Evolutionary conservation across 495 filamentous ascomycete species (phyloP).

Genomic region (Hypomontagnella submonticulosa): DNA sequence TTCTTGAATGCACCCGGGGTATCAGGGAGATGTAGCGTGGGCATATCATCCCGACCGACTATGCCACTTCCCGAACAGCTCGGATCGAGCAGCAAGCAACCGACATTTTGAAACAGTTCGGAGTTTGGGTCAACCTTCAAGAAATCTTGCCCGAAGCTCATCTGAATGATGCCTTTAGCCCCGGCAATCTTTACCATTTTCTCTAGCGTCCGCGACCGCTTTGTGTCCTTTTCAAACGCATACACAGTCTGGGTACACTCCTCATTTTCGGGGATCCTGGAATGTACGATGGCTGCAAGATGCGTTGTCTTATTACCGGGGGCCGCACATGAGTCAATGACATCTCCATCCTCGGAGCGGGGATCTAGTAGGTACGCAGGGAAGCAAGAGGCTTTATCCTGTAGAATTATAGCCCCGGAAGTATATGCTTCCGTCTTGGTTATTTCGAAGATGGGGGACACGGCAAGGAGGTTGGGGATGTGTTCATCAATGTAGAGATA

Average conservation of each 20-base stretch:
- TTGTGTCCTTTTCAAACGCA: constrained; percentile 76
- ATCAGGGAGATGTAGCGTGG: constrained; percentile 65
- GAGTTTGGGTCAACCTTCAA: constrained; percentile 71
- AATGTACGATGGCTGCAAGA: constrained; percentile 75
- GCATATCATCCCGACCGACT: constrained; percentile 81
- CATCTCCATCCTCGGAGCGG: constrained; percentile 67
- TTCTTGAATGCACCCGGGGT: constrained; percentile 53
- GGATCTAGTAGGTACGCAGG: constrained; percentile 85
- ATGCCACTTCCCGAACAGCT: constrained; percentile 96
- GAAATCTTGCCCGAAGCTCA: constrained; percentile 82
- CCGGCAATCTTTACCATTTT: constrained; percentile 86
- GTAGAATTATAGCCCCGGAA: constrained; percentile 81
- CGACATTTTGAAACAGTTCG: constrained; percentile 66
- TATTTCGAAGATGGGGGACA: constrained; percentile 75
- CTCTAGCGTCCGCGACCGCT: constrained; percentile 74
- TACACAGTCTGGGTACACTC: constrained; percentile 59
- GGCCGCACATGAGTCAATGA: constrained; percentile 91
- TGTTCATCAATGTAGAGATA: constrained; percentile 73
- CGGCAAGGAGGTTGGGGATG: constrained; percentile 83
- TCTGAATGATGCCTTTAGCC: constrained; percentile 68
- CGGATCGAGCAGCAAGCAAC: constrained; percentile 85
- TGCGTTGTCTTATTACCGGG: constrained; percentile 99
- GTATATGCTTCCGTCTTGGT: constrained; percentile 76
- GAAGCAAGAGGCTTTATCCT: constrained; percentile 97
- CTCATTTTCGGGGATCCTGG: constrained; percentile 42